These are phyloP conservation scores for Triticum dicoccoides DNA, from an alignment of 176 grass and related monocot species.

Conservation along the genomic window DNA sequence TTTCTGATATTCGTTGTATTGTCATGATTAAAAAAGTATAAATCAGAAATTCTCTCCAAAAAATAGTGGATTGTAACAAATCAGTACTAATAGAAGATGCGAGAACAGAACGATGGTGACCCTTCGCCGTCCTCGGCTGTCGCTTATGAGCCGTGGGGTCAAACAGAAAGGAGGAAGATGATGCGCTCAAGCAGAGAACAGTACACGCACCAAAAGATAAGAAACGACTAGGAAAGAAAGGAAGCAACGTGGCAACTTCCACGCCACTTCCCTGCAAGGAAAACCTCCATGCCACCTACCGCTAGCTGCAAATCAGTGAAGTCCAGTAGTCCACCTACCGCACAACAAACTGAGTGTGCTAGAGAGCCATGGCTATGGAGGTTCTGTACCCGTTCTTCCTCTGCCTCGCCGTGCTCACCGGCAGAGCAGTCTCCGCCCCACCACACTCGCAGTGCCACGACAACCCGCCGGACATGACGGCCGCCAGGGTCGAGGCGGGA, in stretches of 20 bases:
- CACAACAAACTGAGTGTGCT: neutral
- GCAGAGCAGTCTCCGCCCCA: neutral
- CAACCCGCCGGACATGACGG: conserved; percentile 15
- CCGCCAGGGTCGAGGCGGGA: neutral
- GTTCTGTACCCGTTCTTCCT: neutral
- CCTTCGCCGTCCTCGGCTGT: too few species aligned
- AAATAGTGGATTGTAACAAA: too few species aligned
- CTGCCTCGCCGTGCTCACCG: neutral
- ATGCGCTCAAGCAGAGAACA: too few species aligned
- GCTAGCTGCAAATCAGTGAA: neutral
- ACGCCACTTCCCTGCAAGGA: neutral
- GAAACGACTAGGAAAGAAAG: neutral
- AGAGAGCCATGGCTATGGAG: neutral
- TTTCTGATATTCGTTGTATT: too few species aligned
- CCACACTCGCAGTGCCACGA: conserved; percentile 17
- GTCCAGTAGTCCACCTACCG: neutral
- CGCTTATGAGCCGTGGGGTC: too few species aligned
- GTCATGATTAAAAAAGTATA: too few species aligned
- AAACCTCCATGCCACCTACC: neutral
- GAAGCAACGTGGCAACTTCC: neutral
- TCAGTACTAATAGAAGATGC: too few species aligned
- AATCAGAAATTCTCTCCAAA: too few species aligned
- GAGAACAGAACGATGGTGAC: too few species aligned
- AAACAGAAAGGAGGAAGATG: too few species aligned
- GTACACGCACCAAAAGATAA: neutral